Evolutionary conservation across 2,329 filamentous ascomycete species (phyloP).

Genomic region (Raffaelea arxii): DNA sequence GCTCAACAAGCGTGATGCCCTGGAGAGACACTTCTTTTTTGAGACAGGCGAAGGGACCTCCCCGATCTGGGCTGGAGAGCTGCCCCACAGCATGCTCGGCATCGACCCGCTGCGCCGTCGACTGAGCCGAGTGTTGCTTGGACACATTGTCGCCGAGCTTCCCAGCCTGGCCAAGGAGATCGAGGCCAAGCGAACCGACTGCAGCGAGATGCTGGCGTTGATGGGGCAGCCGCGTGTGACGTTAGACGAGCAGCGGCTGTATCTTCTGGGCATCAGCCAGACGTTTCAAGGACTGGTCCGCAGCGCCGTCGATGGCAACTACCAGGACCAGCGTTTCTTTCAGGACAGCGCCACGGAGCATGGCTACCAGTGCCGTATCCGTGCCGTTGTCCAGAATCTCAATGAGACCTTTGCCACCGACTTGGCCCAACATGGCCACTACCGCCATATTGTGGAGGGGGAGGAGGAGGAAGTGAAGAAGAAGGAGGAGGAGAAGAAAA

Average conservation of each 20-base stretch:
- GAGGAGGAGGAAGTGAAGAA: background rate
- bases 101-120: constrained; percentile 35
- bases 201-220: background rate
- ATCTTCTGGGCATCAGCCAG: constrained; percentile 19
- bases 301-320: constrained; percentile 19
- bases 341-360: constrained; percentile 12
- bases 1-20: constrained; percentile 24
- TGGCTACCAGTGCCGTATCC: constrained; percentile 34
- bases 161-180: constrained; percentile 36
- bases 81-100: constrained; percentile 28
- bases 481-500: too few relatives aligned
- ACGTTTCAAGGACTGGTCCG: constrained; percentile 16
- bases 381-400: constrained; percentile 43
- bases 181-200: constrained; percentile 15
- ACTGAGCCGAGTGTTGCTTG: constrained; percentile 39
- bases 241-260: constrained; percentile 15
- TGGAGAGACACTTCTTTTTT: constrained; percentile 34
- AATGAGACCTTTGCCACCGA: constrained; percentile 34
- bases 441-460: constrained; percentile 21
- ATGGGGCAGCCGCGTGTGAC: constrained; percentile 5
- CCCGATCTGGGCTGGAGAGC: constrained; percentile 30
- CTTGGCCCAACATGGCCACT: constrained; percentile 33
- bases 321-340: constrained; percentile 16
- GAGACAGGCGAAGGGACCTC: too few relatives aligned
- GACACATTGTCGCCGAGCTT: constrained; percentile 36